Conservation (phyloP, 116 monocot genomes). For the Dioscorea cayenensis region DNA sequence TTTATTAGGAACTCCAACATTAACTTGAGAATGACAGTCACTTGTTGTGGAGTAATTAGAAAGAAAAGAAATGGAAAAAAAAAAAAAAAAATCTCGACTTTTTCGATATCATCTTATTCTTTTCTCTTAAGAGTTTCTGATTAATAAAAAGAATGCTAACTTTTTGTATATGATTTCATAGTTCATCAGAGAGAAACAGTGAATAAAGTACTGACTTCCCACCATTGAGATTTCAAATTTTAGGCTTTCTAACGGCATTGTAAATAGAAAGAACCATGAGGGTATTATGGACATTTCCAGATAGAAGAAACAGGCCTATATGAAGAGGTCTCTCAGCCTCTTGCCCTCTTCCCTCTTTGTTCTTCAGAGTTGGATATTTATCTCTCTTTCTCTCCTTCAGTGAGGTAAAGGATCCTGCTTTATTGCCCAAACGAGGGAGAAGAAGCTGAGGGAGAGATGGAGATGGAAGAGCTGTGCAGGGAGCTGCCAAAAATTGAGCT, state of each 20-base stretch:
- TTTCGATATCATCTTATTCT: too few relatives aligned
- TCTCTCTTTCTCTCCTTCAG: background rate
- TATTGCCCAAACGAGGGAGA: background rate
- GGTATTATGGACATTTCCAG: background rate
- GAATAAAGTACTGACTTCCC: background rate
- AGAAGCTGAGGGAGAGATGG: background rate
- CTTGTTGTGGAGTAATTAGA: too few relatives aligned
- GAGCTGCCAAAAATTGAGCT: slow-evolving; percentile 77
- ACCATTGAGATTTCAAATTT: background rate
- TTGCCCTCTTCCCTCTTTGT: background rate
- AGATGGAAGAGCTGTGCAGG: slow-evolving; percentile 57
- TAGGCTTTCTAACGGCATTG: background rate
- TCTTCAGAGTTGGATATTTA: background rate
- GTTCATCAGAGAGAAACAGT: too few relatives aligned
- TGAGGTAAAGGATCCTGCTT: background rate
- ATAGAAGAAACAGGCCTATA: background rate
- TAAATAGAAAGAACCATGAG: background rate
- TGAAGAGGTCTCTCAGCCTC: background rate
- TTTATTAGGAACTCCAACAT: background rate
- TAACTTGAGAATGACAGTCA: background rate
- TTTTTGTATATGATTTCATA: too few relatives aligned
- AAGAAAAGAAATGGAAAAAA: too few relatives aligned
- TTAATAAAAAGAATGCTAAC: too few relatives aligned
- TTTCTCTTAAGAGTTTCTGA: too few relatives aligned
- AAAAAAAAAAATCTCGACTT: too few relatives aligned